These are phyloP conservation scores for Paraphaeosphaeria minitans DNA, from an alignment of 2,329 filamentous ascomycete genomes.

Conservation along the genomic window DNA sequence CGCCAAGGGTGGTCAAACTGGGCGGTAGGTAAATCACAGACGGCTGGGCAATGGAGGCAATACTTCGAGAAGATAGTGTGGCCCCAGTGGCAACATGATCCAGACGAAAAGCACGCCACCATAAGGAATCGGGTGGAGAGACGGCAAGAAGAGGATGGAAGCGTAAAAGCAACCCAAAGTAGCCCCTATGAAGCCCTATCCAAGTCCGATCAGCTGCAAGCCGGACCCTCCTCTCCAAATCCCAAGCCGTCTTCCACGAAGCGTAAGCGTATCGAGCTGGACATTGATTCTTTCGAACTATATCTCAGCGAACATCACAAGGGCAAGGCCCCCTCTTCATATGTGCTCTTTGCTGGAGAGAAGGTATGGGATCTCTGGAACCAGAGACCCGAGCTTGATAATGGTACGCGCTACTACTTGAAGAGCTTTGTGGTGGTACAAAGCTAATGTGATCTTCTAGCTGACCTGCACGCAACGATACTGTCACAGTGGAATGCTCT, in stretches of 20 bases:
- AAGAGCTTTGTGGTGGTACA: background rate
- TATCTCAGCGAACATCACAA: conserved; percentile 15
- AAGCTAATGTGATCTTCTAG: conserved; percentile 16
- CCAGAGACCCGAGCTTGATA: conserved; percentile 18
- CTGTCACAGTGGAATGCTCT: conserved; percentile 25
- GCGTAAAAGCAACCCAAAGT: conserved; percentile 12
- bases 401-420: conserved; percentile 21
- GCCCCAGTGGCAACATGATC: conserved; percentile 38
- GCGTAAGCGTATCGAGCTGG: conserved; percentile 4
- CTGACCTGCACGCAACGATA: conserved; percentile 21
- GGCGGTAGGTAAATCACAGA: conserved; percentile 28
- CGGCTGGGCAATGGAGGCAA: conserved; percentile 39
- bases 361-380: conserved; percentile 20
- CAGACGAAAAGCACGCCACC: conserved; percentile 26
- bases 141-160: conserved; percentile 6
- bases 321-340: conserved; percentile 20
- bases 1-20: conserved; percentile 31
- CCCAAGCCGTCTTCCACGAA: background rate
- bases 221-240: background rate
- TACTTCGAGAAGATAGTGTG: conserved; percentile 43
- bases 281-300: conserved; percentile 21
- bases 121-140: conserved; percentile 26
- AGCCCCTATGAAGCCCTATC: background rate
- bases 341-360: conserved; percentile 24
- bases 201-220: background rate